These are phyloP conservation scores for Microthlaspi erraticum DNA, from an alignment of 345 rosid genomes.

Conservation along the genomic window DNA sequence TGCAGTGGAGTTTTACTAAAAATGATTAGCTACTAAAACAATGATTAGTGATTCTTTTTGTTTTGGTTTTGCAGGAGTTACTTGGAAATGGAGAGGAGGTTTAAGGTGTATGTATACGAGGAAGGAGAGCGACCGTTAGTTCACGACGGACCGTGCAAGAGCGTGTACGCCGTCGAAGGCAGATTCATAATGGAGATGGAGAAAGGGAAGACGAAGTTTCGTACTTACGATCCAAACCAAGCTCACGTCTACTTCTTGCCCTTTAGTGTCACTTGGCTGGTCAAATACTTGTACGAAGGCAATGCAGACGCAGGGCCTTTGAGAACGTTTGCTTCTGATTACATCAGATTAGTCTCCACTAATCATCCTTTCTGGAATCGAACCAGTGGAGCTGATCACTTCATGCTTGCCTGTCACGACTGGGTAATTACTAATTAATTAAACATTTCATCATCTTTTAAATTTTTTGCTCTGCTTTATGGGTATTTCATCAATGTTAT, in stretches of 20 bases:
- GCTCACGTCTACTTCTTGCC: conserved; percentile 90
- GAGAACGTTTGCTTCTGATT: conserved; percentile 66
- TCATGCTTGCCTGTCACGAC: conserved; percentile 92
- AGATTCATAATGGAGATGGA: conserved; percentile 85
- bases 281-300: conserved; percentile 58
- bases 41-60: background rate
- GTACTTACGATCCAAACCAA: conserved; percentile 54
- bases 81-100: conserved; percentile 81
- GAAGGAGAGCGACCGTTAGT: conserved; percentile 84
- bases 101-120: conserved; percentile 80
- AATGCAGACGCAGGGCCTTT: conserved; percentile 52
- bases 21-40: background rate
- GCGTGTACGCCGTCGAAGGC: conserved; percentile 81
- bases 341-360: conserved; percentile 61
- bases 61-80: conserved; percentile 60
- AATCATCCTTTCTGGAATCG: conserved; percentile 82
- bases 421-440: conserved; percentile 69
- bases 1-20: background rate
- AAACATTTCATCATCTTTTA: background rate
- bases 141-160: conserved; percentile 87
- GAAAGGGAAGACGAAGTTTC: conserved; percentile 54
- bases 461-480: background rate
- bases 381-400: conserved; percentile 79
- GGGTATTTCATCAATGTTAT: too few species aligned
- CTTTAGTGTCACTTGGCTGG: conserved; percentile 83